Base-by-base conservation (phyloP, 2,329 filamentous ascomycete genomes). In the Trichophyton rubrum region DNA sequence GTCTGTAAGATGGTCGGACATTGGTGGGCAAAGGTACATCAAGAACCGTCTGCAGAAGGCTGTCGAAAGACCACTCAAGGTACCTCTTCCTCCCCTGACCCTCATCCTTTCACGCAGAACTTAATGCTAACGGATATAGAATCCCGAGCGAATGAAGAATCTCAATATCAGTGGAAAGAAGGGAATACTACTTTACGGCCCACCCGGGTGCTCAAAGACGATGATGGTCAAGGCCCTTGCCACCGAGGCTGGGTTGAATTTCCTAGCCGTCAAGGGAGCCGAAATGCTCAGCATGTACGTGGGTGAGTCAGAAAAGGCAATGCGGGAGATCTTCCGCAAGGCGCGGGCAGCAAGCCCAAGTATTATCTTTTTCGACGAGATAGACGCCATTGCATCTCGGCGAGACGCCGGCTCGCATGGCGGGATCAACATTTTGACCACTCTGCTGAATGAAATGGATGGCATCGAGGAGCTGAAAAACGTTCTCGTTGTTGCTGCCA, bases 281-380 rank as follows among this genome's bases (percentile, higher is more conserved):
- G 92, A 96, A 73, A 82, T 96, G 11, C 85, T 96, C 62, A 95
- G 90, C 75, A 96, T 95, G 89, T 97, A 96, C 73, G 91, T 97
- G 17, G 92, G 92, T 63, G 92, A 97, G 72, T 92, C 90, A 1
- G 92, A 97, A 75, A 84, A 90, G 9, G 86, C 87, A 6, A 82
- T 96, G 47, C 85, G 92, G 41, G 87, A 90, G 60, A 83, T 96
- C 0, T 96, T 97, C 71, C 82, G 86, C 59, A 88, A 91, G 67
- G 92, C 92, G 1, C 82, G 88, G 47, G 85, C 87, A n/a, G 91
- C 90, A 7, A 85, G 86, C 58, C 92, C 92, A 0, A 90, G 88
- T 70, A 92, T 96, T 73, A 90, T 97, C 67, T 97, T 96, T 79
- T 96, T 96, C 66, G 91, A 97, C 71, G 91, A 97, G 72, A 93